Evolutionary conservation across 2,329 filamentous ascomycete genomes (phyloP).

Genomic region (Xylariaceae sp.): DNA sequence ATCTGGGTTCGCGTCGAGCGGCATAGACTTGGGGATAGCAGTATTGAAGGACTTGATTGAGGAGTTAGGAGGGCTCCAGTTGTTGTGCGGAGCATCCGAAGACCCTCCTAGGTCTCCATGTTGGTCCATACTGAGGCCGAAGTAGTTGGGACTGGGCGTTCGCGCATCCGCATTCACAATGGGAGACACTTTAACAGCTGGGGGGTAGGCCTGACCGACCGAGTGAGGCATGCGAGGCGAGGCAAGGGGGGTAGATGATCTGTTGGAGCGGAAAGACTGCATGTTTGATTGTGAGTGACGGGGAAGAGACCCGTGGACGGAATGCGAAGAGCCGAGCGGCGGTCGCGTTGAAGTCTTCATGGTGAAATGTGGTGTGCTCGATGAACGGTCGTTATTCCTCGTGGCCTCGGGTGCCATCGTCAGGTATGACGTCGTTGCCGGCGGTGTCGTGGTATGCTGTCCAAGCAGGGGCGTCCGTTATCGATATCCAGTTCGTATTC

Average conservation of each 20-base stretch:
- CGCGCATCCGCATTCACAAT: conserved; percentile 33
- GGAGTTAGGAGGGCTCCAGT: conserved; percentile 71
- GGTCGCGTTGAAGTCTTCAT: conserved; percentile 33
- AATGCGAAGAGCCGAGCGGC: conserved; percentile 27
- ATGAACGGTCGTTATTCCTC: conserved; percentile 26
- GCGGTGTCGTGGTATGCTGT: conserved; percentile 3
- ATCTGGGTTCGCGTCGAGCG: conserved; percentile 73
- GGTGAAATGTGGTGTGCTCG: conserved; percentile 29
- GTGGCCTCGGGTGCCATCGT: conserved; percentile 26
- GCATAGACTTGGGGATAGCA: conserved; percentile 63
- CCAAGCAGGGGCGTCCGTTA: conserved; percentile 2
- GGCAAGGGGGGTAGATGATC: conserved; percentile 47
- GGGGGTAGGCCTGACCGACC: conserved; percentile 51
- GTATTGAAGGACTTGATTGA: conserved; percentile 67
- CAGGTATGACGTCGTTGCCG: conserved; percentile 25
- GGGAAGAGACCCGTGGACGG: conserved; percentile 22
- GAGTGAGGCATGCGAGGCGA: conserved; percentile 52
- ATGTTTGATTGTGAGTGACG: conserved; percentile 38
- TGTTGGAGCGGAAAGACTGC: conserved; percentile 38
- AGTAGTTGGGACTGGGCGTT: conserved; percentile 77
- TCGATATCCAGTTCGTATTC: background rate
- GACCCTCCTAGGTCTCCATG: conserved; percentile 60
- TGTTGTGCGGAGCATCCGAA: conserved; percentile 59
- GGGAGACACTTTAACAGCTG: conserved; percentile 40
- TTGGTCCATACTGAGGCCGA: conserved; percentile 67